Evolutionary conservation across 345 rosid species (phyloP).

Genomic region (Brassica rapa): DNA sequence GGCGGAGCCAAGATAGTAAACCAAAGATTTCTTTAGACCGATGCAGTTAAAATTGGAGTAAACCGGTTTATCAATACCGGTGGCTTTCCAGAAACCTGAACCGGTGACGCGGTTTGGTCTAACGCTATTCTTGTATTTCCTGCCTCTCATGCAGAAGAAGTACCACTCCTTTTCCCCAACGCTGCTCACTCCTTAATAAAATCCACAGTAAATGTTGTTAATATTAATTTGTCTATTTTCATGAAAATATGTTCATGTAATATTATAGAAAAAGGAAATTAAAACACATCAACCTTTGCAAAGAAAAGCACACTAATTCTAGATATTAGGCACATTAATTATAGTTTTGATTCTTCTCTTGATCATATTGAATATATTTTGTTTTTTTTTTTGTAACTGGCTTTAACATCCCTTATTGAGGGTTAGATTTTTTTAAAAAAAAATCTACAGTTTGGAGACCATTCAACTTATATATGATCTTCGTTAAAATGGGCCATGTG

Average conservation of each 20-base stretch:
- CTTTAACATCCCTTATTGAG: too few relatives aligned
- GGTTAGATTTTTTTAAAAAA: too few relatives aligned
- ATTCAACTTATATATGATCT: too few relatives aligned
- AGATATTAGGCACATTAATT: not conserved
- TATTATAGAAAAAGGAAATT: not conserved
- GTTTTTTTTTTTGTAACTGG: too few relatives aligned
- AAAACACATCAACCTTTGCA: not conserved
- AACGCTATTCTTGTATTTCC: conserved; percentile 78
- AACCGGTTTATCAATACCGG: conserved; percentile 79
- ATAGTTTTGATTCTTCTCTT: too few relatives aligned
- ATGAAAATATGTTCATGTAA: not conserved
- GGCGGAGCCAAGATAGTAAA: conserved; percentile 71
- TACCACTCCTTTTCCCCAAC: conserved; percentile 70
- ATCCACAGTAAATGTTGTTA: not conserved
- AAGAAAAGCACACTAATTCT: too few relatives aligned
- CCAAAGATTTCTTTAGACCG: conserved; percentile 82
- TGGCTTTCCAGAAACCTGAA: conserved; percentile 94
- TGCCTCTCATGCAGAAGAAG: conserved; percentile 78
- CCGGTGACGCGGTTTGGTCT: conserved; percentile 83
- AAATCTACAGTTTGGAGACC: too few relatives aligned
- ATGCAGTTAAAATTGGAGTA: conserved; percentile 52
- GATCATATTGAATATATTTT: too few relatives aligned
- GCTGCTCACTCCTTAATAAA: conserved; percentile 46
- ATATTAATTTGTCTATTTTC: not conserved
- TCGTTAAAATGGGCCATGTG: too few relatives aligned